These are phyloP conservation scores for Botrytis paeoniae DNA, from an alignment of 2,329 filamentous ascomycete genomes.

Conservation along the genomic window DNA sequence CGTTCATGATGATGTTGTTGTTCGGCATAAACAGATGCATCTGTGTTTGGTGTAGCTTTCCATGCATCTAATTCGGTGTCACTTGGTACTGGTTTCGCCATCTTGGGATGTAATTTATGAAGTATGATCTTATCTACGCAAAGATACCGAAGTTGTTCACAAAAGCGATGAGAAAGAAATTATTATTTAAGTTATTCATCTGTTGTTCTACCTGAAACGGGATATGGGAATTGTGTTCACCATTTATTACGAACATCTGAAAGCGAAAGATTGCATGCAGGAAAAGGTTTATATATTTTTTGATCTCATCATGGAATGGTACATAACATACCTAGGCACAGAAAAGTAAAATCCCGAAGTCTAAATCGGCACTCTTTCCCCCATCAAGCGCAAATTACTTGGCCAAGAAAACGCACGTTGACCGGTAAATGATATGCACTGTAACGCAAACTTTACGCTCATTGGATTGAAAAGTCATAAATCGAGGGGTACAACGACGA, in stretches of 20 bases:
- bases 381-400: neutral
- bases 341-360: neutral
- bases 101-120: neutral
- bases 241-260: neutral
- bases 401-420: neutral
- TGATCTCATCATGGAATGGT: neutral
- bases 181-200: accelerated
- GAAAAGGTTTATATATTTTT: neutral
- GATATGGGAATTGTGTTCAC: neutral
- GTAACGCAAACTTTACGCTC: neutral
- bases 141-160: neutral
- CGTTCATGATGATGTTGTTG: neutral
- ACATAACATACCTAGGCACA: neutral
- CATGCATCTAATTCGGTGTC: neutral
- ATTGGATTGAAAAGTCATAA: neutral
- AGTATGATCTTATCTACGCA: neutral
- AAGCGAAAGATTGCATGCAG: neutral
- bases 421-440: neutral
- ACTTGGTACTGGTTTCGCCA: neutral
- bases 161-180: neutral
- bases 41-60: neutral
- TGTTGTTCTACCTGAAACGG: neutral
- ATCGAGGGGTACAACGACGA: constrained; percentile 8
- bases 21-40: neutral
- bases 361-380: neutral